phyloP scores from a whole-genome alignment of 345 rosid species.

The Hibiscus mutabilis region DNA sequence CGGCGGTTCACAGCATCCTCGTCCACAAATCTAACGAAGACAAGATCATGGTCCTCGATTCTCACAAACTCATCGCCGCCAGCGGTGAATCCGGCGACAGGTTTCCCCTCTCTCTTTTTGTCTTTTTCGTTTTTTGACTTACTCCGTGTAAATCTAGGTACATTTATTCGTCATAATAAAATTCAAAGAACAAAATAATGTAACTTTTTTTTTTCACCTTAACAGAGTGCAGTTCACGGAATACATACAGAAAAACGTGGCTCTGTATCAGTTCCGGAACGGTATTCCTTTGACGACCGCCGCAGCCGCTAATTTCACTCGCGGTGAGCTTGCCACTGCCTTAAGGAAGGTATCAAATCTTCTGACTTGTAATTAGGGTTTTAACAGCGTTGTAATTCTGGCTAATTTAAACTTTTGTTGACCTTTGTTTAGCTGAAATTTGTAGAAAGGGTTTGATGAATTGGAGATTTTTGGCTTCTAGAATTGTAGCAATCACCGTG shows the following conservation, averaged over 20 bases:
- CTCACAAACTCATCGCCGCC: slow-evolving; percentile 93
- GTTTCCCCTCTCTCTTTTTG: slow-evolving; percentile 16
- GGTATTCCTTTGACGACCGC: slow-evolving; percentile 90
- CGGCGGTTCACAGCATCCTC: slow-evolving; percentile 86
- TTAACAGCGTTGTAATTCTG: not conserved
- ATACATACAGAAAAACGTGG: slow-evolving; percentile 92
- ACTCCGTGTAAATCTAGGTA: not conserved
- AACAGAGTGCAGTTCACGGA: slow-evolving; percentile 93
- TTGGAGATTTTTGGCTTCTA: not conserved
- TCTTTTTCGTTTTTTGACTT: not conserved
- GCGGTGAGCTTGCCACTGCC: slow-evolving; percentile 76
- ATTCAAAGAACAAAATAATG: not conserved
- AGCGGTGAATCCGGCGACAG: slow-evolving; percentile 98
- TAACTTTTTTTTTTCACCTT: not conserved
- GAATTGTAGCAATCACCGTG: not conserved
- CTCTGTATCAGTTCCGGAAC: slow-evolving; percentile 82
- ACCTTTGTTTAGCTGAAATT: not conserved
- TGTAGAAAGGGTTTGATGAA: not conserved
- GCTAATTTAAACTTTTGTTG: not conserved
- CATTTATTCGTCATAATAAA: not conserved
- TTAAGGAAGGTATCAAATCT: slow-evolving; percentile 63
- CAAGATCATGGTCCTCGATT: slow-evolving; percentile 93
- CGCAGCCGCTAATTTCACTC: slow-evolving; percentile 49
- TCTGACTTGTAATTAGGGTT: slow-evolving; percentile 3
- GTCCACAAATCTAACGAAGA: slow-evolving; percentile 29